phyloP scores from a whole-genome alignment of 2,329 filamentous ascomycete genomes.

The Elsinoe australis region DNA sequence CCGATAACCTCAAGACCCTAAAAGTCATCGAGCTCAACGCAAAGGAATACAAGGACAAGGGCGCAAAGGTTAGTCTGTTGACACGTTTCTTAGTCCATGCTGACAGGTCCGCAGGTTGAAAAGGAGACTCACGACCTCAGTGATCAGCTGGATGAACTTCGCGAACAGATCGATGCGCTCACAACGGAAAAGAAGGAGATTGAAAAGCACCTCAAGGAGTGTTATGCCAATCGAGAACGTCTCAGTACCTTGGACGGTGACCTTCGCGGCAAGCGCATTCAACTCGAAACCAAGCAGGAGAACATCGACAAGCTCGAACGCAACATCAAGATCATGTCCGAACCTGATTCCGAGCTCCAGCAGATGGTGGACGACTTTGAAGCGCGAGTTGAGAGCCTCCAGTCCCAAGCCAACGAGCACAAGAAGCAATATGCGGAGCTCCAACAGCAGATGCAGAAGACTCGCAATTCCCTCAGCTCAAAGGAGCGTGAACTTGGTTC shows the following conservation, averaged over 20 bases:
- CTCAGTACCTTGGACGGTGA: conserved; percentile 68
- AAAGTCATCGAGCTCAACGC: conserved; percentile 69
- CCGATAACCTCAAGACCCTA: conserved; percentile 62
- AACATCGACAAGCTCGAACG: conserved; percentile 62
- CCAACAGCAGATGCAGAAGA: conserved; percentile 42
- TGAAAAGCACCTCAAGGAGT: conserved; percentile 51
- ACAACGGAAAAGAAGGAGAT: conserved; percentile 31
- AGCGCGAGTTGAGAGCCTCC: conserved; percentile 56
- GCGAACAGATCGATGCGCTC: conserved; percentile 23
- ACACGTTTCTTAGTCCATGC: background rate
- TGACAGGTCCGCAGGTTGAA: conserved; percentile 40
- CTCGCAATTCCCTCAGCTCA: conserved; percentile 36
- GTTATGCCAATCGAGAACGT: conserved; percentile 63
- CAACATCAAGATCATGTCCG: conserved; percentile 67
- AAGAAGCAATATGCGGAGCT: conserved; percentile 59
- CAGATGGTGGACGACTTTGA: conserved; percentile 69
- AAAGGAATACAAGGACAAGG: conserved; percentile 77
- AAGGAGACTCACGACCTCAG: conserved; percentile 58
- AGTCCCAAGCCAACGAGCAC: conserved; percentile 55
- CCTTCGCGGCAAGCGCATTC: conserved; percentile 67
- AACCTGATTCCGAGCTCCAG: conserved; percentile 69
- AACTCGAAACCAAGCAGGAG: conserved; percentile 61
- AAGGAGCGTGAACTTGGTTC: conserved; percentile 61
- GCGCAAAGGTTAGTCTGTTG: conserved; percentile 47
- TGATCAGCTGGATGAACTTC: conserved; percentile 31